A percentile compares a stretch with the other conserved stretches of the same genome.
Evolutionary conservation across 2,329 filamentous ascomycete species (phyloP).

Genomic region (Penicillium sumatraense): DNA sequence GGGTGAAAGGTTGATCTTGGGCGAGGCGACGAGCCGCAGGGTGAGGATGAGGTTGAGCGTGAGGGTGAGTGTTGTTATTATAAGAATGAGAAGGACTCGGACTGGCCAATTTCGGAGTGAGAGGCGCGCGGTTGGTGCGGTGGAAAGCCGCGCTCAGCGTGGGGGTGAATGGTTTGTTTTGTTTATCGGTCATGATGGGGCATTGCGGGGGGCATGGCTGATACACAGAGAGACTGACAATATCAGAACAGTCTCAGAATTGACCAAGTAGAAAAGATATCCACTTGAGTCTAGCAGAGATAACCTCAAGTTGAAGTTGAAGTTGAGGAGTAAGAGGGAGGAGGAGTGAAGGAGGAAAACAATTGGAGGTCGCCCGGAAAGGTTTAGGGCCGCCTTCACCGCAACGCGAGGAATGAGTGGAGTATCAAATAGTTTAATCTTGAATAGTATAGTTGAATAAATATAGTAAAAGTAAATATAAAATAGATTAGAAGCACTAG

Average conservation of each 20-base stretch:
- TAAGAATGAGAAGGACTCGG: constrained; percentile 33
- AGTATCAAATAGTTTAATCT: no score
- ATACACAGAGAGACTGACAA: background rate
- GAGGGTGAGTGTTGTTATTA: no score
- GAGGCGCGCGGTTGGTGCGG: constrained; percentile 58
- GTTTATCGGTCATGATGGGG: constrained; percentile 58
- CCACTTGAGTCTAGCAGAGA: no score
- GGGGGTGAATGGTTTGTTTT: constrained; percentile 68
- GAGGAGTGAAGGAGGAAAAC: constrained; percentile 29
- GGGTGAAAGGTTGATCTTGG: constrained; percentile 39
- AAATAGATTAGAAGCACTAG: no score
- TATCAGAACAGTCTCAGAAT: background rate
- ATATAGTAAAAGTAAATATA: no score
- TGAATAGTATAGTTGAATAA: no score
- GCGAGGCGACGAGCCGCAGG: constrained; percentile 39
- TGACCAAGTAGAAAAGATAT: no score
- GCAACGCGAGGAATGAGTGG: constrained; percentile 19
- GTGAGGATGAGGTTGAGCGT: no score
- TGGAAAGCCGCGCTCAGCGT: constrained; percentile 67
- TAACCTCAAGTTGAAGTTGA: no score
- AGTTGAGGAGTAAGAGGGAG: no score
- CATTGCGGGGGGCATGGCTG: constrained; percentile 43
- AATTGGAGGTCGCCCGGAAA: constrained; percentile 31
- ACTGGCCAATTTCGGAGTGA: constrained; percentile 64
- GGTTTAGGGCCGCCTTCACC: constrained; percentile 33